Evolutionary conservation across 1,284 basidiomycete species (phyloP), one percentile per base, ranked within the genome.

Genomic region (Exobasidium cylindrosporum): DNA sequence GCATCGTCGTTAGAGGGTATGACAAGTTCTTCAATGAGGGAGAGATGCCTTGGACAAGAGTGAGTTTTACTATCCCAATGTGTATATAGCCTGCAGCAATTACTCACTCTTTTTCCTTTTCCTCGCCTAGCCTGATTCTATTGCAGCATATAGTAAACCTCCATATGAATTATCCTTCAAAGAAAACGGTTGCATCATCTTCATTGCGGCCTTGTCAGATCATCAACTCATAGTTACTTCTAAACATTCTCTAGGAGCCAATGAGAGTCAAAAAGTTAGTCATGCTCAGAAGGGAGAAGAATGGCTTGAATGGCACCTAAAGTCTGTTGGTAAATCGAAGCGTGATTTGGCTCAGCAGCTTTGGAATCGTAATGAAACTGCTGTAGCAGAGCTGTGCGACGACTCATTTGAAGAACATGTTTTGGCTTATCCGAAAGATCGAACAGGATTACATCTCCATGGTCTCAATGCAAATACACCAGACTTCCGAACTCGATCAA

Each of bases 11-110:
- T 0, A 83, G 96, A 54, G 95, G 95, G 0, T 98, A 99, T 76
- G 96, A 98, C 84, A 99, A 99, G 82, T 98, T 99, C 82, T 98
- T 98, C 84, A 98, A 97, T 79, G 90, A 96, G 32, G 90, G 88
- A 29, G 95, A 98, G 79, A 91, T 97, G 28, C 88, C 89, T 1
- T 98, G 94, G 92, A 94, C 89, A 0, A 87, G 87, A 60, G 94
- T 95, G 74, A 76, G 35, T 40, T 40, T 7, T 40, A 40, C 10
- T 40, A 17, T 10, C 35, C 35, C 17, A n/a, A 3, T 3, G 17
- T 56, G 3, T 55, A 13, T 55, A 17, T 23, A 23, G 53, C 7
- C 55, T 45, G 7, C 21, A 40, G 13, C 7, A 50, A 14, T 40
- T 45, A 2, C 7, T 50, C 47, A 7, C 23, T 24, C 29, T 50